Percentiles rank a stretch among this genome's conserved stretches.
Evolutionary conservation across 2,329 filamentous ascomycete species (phyloP).

Genomic region (Tolypocladium amazonense): DNA sequence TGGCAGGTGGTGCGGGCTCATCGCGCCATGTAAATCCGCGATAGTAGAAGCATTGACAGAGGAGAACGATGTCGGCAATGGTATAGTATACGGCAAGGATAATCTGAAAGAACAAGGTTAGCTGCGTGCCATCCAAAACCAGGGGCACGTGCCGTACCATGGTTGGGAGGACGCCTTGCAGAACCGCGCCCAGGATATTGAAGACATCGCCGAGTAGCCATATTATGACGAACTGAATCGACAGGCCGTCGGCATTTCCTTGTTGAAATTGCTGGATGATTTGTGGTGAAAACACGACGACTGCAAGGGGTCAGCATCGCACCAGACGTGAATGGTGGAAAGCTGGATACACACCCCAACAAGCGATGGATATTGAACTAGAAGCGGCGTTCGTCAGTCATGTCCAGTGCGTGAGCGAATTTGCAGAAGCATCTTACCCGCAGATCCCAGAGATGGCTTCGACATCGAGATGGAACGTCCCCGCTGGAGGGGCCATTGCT

Average conservation of each 20-base stretch:
- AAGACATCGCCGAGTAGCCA: constrained; percentile 95
- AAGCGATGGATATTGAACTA: constrained; percentile 90
- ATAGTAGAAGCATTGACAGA: constrained; percentile 93
- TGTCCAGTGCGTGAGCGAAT: neutral
- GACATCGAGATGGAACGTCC: constrained; percentile 63
- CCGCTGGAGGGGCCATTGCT: constrained; percentile 43
- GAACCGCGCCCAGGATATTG: constrained; percentile 85
- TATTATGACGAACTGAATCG: constrained; percentile 81
- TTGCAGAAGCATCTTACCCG: constrained; percentile 43
- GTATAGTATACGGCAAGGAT: constrained; percentile 94
- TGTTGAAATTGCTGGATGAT: constrained; percentile 92
- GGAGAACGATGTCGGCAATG: constrained; percentile 77
- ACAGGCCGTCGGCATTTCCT: constrained; percentile 76
- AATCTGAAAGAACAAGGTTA: constrained; percentile 34
- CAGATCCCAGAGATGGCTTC: constrained; percentile 89
- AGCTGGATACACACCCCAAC: constrained; percentile 48
- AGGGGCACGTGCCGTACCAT: constrained; percentile 46
- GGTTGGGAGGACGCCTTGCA: constrained; percentile 86
- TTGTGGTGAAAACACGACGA: constrained; percentile 94
- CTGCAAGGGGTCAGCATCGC: constrained; percentile 21
- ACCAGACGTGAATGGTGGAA: neutral
- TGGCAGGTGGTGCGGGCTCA: constrained; percentile 32
- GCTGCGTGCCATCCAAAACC: neutral
- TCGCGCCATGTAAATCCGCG: constrained; percentile 65
- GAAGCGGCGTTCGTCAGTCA: constrained; percentile 5